Evolutionary conservation across 2,329 filamentous ascomycete genomes (phyloP).

Genomic region (Nothopassalora personata): DNA sequence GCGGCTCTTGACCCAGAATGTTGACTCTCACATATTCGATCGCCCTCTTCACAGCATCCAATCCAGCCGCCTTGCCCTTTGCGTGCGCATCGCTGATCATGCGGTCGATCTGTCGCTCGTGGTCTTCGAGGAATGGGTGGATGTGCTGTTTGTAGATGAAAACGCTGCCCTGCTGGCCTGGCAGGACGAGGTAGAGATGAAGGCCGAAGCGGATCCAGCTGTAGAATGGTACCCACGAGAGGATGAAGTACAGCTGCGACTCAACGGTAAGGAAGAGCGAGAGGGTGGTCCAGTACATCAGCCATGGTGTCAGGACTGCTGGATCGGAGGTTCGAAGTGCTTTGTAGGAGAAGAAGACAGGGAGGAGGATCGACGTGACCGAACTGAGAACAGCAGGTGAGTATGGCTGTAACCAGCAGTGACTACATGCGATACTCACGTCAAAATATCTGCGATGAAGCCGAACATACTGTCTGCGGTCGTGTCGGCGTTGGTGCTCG

Average conservation of each 20-base stretch:
- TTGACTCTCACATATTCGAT: constrained; percentile 62
- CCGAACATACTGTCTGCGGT: constrained; percentile 51
- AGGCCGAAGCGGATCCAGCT: constrained; percentile 81
- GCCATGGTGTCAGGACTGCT: constrained; percentile 86
- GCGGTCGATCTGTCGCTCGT: constrained; percentile 84
- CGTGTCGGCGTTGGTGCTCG: constrained; percentile 1
- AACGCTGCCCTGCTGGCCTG: constrained; percentile 89
- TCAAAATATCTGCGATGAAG: constrained; percentile 69
- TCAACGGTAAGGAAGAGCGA: constrained; percentile 76
- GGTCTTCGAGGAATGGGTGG: constrained; percentile 79
- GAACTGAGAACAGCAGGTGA: constrained; percentile 53
- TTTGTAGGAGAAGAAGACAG: constrained; percentile 96
- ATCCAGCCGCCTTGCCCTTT: constrained; percentile 67
- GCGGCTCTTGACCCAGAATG: constrained; percentile 69
- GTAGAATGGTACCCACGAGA: constrained; percentile 91
- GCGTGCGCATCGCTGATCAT: constrained; percentile 80
- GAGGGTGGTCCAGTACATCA: constrained; percentile 98
- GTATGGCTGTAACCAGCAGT: constrained; percentile 7
- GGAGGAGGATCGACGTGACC: constrained; percentile 83
- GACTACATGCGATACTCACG: constrained; percentile 51
- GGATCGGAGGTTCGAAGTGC: constrained; percentile 89
- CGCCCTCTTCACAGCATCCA: constrained; percentile 49
- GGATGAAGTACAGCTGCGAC: constrained; percentile 80
- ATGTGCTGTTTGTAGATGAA: constrained; percentile 78
- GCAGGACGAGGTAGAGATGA: constrained; percentile 92